Evolutionary conservation across 2,329 filamentous ascomycete genomes (phyloP).

Genomic region (Dothistroma pini): DNA sequence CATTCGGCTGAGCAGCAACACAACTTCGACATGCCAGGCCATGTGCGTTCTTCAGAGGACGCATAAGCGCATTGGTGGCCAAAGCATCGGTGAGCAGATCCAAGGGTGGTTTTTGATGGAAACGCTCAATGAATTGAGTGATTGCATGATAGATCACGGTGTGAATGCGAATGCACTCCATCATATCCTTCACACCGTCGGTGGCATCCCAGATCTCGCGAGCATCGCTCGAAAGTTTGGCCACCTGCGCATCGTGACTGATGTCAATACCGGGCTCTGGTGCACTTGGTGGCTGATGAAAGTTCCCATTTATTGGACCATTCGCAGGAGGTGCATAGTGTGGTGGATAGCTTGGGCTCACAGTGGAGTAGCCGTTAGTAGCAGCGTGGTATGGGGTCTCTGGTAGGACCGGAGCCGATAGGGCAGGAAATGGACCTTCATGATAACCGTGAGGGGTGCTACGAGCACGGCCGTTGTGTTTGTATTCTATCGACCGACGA

Average conservation of each 20-base stretch:
- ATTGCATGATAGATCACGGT: slow-evolving; percentile 62
- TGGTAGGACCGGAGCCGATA: slow-evolving; percentile 7
- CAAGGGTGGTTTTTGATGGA: slow-evolving; percentile 55
- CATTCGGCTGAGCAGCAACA: slow-evolving; percentile 22
- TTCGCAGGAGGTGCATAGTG: not conserved
- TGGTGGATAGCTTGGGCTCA: slow-evolving; percentile 1
- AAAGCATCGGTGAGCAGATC: slow-evolving; percentile 51
- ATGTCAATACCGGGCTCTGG: not conserved
- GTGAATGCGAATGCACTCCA: slow-evolving; percentile 57
- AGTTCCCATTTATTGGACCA: slow-evolving; percentile 3
- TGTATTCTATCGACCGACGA: slow-evolving; percentile 13
- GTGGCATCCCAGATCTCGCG: slow-evolving; percentile 62
- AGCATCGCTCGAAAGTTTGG: slow-evolving; percentile 49
- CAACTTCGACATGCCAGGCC: slow-evolving; percentile 42
- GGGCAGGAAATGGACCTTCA: slow-evolving; percentile 7
- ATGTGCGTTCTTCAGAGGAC: slow-evolving; percentile 42
- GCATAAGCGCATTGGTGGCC: slow-evolving; percentile 40
- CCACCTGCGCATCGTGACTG: slow-evolving; percentile 20
- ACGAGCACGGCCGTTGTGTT: slow-evolving; percentile 12
- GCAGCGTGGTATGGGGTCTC: slow-evolving; percentile 18
- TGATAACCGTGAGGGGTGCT: slow-evolving; percentile 18
- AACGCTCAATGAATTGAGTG: slow-evolving; percentile 55
- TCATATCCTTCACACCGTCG: slow-evolving; percentile 57
- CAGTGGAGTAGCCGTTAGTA: slow-evolving; percentile 7
- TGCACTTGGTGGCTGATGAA: not conserved